phyloP scores from a whole-genome alignment of 2,329 filamentous ascomycete species.

The Torrubiella hemipterigena region DNA sequence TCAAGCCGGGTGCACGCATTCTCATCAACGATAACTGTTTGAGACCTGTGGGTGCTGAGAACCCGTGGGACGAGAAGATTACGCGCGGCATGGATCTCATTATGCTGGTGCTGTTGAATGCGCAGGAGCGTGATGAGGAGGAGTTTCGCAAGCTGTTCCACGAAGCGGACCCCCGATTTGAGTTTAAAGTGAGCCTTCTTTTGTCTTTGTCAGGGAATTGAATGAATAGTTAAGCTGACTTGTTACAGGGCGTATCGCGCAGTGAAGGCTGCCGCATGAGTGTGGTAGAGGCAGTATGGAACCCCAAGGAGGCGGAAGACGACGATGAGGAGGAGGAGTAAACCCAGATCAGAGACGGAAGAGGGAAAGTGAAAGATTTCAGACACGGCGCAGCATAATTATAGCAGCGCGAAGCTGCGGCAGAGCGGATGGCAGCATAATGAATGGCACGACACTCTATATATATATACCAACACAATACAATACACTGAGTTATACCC shows the following conservation, averaged over 20 bases:
- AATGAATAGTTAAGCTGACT: constrained; percentile 6
- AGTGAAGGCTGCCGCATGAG: constrained; percentile 32
- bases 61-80: constrained; percentile 32
- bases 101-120: constrained; percentile 39
- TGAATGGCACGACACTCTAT: too few species aligned
- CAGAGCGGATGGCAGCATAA: too few species aligned
- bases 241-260: constrained; percentile 24
- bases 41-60: constrained; percentile 23
- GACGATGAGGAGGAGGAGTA: too few species aligned
- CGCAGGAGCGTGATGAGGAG: constrained; percentile 33
- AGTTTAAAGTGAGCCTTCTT: constrained; percentile 29
- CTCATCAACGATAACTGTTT: constrained; percentile 34
- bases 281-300: constrained; percentile 36
- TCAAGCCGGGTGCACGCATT: constrained; percentile 41
- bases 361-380: too few species aligned
- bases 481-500: too few species aligned
- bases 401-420: too few species aligned
- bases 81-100: constrained; percentile 38
- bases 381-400: too few species aligned
- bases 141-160: constrained; percentile 34
- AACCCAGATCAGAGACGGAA: too few species aligned
- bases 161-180: constrained; percentile 27
- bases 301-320: constrained; percentile 13
- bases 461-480: too few species aligned
- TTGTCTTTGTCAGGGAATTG: neutral